phyloP scores from a whole-genome alignment of 441 rosid species.

The Erodium moschatum region DNA sequence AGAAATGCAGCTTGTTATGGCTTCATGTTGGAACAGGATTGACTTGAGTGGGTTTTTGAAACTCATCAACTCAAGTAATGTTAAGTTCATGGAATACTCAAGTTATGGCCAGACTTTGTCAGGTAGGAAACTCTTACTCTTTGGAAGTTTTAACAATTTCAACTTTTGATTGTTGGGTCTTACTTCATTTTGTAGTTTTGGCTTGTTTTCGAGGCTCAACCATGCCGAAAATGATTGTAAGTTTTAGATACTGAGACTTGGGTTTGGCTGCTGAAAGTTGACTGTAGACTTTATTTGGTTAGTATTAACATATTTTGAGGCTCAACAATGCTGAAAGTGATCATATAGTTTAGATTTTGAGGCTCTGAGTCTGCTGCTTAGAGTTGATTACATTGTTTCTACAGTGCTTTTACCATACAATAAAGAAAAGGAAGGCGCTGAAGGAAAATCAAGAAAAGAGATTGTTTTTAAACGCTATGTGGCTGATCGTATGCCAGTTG shows the following conservation, averaged over 20 bases:
- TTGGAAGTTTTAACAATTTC: slow-evolving; percentile 12
- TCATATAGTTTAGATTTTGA: no score
- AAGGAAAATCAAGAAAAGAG: slow-evolving; percentile 41
- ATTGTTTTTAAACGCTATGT: slow-evolving; percentile 73
- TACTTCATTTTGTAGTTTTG: neutral
- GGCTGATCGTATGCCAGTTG: slow-evolving; percentile 88
- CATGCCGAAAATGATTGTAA: no score
- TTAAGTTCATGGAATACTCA: slow-evolving; percentile 81
- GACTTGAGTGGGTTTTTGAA: slow-evolving; percentile 55
- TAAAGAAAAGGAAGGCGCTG: slow-evolving; percentile 34
- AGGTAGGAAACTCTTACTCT: slow-evolving; percentile 33
- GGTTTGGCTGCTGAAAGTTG: no score
- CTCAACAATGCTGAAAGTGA: no score
- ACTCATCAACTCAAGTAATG: slow-evolving; percentile 65
- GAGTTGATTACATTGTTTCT: slow-evolving; percentile 13
- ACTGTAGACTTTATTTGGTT: no score
- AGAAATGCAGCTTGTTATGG: no score
- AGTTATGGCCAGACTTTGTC: slow-evolving; percentile 84
- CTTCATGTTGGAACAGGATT: slow-evolving; percentile 57
- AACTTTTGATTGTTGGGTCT: slow-evolving; percentile 1
- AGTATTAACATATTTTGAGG: no score
- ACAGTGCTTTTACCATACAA: slow-evolving; percentile 86
- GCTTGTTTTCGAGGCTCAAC: no score
- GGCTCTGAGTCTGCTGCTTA: neutral
- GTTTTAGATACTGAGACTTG: no score